Conservation (phyloP, 257 asterid species). For the Nicotiana undulata region DNA sequence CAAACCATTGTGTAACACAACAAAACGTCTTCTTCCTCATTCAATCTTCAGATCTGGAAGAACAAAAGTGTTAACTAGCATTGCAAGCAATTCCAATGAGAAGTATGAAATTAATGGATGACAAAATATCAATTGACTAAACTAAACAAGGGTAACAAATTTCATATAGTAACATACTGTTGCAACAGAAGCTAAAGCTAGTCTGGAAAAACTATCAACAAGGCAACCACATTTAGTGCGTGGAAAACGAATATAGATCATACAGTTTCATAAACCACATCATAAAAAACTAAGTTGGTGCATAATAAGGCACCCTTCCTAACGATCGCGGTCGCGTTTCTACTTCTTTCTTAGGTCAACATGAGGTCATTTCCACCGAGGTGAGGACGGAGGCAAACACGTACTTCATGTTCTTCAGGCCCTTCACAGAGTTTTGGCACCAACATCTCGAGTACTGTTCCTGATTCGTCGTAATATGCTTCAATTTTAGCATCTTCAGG, state of each 20-base stretch:
- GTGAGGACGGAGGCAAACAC: slow-evolving; percentile 81
- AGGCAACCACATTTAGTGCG: neutral
- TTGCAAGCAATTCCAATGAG: neutral
- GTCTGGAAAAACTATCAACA: neutral
- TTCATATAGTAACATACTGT: neutral
- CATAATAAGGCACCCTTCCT: slow-evolving; percentile 13
- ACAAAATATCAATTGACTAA: neutral
- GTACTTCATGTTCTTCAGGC: slow-evolving; percentile 90
- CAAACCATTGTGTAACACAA: neutral
- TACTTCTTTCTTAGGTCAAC: slow-evolving; percentile 36
- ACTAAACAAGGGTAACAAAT: neutral
- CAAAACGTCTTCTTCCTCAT: neutral
- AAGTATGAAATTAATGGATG: too few relatives aligned
- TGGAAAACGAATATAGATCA: slow-evolving; percentile 1
- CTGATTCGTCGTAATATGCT: slow-evolving; percentile 77
- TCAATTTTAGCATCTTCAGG: slow-evolving; percentile 89
- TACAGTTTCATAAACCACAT: neutral
- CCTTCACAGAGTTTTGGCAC: slow-evolving; percentile 78
- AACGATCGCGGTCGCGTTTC: slow-evolving; percentile 8
- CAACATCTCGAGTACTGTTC: slow-evolving; percentile 72
- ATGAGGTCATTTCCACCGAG: slow-evolving; percentile 56
- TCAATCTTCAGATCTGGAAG: neutral
- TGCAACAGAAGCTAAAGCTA: neutral
- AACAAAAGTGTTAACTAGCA: neutral
- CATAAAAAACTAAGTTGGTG: neutral